Evolutionary conservation across 2,329 filamentous ascomycete species (phyloP).

Genomic region (Purpureocillium lavendulum): DNA sequence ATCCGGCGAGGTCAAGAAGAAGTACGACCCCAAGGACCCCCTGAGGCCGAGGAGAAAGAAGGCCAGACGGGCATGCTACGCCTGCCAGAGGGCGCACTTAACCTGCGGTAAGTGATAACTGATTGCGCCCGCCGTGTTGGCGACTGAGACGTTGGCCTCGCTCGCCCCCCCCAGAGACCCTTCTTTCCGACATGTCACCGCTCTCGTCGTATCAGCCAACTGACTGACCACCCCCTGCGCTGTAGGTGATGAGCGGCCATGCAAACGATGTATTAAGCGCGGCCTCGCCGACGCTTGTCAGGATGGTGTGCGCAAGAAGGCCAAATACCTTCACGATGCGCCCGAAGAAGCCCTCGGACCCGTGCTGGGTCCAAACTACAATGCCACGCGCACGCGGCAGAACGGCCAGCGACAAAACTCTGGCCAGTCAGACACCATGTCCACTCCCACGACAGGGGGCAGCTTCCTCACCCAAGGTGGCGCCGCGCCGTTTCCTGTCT

Average conservation of each 20-base stretch:
- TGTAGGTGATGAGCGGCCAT: slow-evolving; percentile 88
- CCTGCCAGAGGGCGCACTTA: slow-evolving; percentile 92
- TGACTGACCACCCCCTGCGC: slow-evolving; percentile 19
- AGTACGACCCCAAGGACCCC: slow-evolving; percentile 80
- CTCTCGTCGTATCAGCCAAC: not conserved
- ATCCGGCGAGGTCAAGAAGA: slow-evolving; percentile 56
- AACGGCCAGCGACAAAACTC: slow-evolving; percentile 40
- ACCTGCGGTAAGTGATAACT: slow-evolving; percentile 77
- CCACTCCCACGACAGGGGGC: slow-evolving; percentile 27
- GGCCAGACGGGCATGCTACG: slow-evolving; percentile 88
- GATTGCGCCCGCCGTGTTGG: not conserved
- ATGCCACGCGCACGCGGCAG: slow-evolving; percentile 42
- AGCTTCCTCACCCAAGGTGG: slow-evolving; percentile 40
- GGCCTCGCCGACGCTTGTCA: slow-evolving; percentile 86
- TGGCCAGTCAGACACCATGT: slow-evolving; percentile 36
- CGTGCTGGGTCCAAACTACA: slow-evolving; percentile 67
- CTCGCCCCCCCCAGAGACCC: too few species aligned
- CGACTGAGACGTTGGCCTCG: too few species aligned
- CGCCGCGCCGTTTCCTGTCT: slow-evolving; percentile 42
- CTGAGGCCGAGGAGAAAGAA: slow-evolving; percentile 88
- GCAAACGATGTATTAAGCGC: slow-evolving; percentile 87
- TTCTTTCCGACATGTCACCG: too few species aligned
- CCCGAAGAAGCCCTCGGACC: slow-evolving; percentile 82
- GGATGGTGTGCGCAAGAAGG: slow-evolving; percentile 96
- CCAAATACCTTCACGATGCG: slow-evolving; percentile 96